A percentile compares a stretch with the other conserved stretches of the same genome.
Conservation (phyloP, 1,284 basidiomycete genomes). For the Testicularia cyperi region DNA sequence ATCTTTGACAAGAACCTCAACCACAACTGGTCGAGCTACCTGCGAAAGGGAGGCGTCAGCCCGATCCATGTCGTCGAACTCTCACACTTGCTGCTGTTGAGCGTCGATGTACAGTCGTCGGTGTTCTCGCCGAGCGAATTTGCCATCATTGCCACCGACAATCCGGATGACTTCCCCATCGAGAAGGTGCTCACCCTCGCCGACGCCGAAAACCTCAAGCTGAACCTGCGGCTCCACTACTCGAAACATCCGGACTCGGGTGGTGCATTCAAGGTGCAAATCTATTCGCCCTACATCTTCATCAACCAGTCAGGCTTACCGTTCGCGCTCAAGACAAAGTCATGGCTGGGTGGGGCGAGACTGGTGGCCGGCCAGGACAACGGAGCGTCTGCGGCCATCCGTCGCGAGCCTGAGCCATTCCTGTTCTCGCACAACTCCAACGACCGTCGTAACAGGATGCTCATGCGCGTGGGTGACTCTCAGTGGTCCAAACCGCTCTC, state of each 20-base stretch:
- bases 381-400: slow-evolving; percentile 22
- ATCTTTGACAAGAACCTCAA: slow-evolving; percentile 93
- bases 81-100: slow-evolving; percentile 88
- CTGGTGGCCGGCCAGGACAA: slow-evolving; percentile 78
- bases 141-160: slow-evolving; percentile 93
- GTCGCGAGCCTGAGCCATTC: slow-evolving; percentile 62
- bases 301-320: slow-evolving; percentile 91
- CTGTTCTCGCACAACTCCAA: slow-evolving; percentile 80
- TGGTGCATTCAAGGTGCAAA: slow-evolving; percentile 96
- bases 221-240: slow-evolving; percentile 84
- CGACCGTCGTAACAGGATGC: slow-evolving; percentile 79
- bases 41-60: slow-evolving; percentile 90
- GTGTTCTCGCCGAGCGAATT: slow-evolving; percentile 98
- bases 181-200: slow-evolving; percentile 74
- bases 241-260: slow-evolving; percentile 78
- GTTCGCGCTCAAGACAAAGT: slow-evolving; percentile 75
- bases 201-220: slow-evolving; percentile 75
- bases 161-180: slow-evolving; percentile 82
- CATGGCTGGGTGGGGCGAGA: slow-evolving; percentile 72
- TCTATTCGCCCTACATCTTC: slow-evolving; percentile 88
- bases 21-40: slow-evolving; percentile 78
- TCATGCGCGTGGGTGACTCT: slow-evolving; percentile 82
- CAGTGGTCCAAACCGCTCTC: slow-evolving; percentile 72
- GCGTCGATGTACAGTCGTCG: slow-evolving; percentile 75
- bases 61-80: slow-evolving; percentile 96